Evolutionary conservation across 371 early-diverging fungal genomes (phyloP).

Genomic region (Cokeromyces recurvatus): DNA sequence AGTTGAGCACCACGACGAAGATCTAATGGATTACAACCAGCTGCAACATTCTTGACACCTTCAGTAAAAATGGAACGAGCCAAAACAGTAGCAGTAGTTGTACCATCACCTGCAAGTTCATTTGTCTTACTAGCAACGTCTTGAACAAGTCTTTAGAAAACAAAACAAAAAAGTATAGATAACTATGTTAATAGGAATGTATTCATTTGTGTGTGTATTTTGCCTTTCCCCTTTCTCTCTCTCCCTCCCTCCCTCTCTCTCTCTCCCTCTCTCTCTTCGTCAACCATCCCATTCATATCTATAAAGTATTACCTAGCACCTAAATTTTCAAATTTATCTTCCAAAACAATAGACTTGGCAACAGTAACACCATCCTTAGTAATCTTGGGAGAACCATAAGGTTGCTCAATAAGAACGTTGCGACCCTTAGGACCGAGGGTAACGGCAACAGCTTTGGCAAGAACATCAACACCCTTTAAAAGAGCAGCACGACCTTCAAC

Average conservation of each 20-base stretch:
- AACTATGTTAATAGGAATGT: not conserved
- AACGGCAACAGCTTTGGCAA: constrained; percentile 96
- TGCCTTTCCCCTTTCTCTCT: not conserved
- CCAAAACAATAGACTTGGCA: constrained; percentile 92
- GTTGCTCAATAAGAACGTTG: constrained; percentile 96
- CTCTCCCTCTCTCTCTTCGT: too few species aligned
- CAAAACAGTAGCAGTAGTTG: constrained; percentile 97
- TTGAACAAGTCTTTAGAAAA: constrained; percentile 77
- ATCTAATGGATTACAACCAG: constrained; percentile 98
- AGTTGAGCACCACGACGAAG: constrained; percentile 93
- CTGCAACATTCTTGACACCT: constrained; percentile 98
- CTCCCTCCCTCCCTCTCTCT: not conserved
- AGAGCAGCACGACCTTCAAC: constrained; percentile 92
- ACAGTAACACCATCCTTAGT: constrained; percentile 99
- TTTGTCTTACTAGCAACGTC: constrained; percentile 99
- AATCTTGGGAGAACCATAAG: constrained; percentile 97
- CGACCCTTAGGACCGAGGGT: constrained; percentile 98
- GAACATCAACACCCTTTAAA: constrained; percentile 90
- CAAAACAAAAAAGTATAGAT: too few species aligned
- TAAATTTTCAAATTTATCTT: constrained; percentile 97
- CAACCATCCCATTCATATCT: too few species aligned
- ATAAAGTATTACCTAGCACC: constrained; percentile 92
- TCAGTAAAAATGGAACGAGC: constrained; percentile 97
- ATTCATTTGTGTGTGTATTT: constrained; percentile 7
- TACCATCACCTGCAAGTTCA: constrained; percentile 98